Evolutionary conservation across 352 stramenopile species (phyloP), one percentile per base, ranked within the genome.

Genomic region (Globisporangium radiosum): DNA sequence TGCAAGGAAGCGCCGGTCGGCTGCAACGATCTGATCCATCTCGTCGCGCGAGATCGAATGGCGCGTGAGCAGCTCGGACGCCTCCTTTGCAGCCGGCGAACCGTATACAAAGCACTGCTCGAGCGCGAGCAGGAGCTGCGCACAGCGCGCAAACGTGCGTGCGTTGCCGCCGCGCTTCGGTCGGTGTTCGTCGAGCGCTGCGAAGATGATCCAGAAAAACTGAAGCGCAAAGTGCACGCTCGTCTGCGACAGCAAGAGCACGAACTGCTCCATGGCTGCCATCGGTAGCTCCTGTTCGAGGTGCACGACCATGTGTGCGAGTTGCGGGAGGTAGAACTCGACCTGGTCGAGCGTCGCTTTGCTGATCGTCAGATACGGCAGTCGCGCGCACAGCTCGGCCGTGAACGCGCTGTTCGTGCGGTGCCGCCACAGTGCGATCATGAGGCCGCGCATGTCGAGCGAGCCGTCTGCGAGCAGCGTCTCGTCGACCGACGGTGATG

Each of bases 141-240:
- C 79, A 52, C 84, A 93, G 13, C 84, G 76, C 3, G 71, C 71
- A 59, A 90, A 91, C 7, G 81, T 89, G n/a, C 70, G 73, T 1
- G 76, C 78, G 56, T 82, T 87, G 6, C 79, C 81, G 4, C 66
- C 57, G 14, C 74, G 72, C 56, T 93, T 91, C 13, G 84, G 84
- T 0, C 84, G 79, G 54, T 93, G 81, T 63, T 93, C 84, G 53
- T 93, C 84, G 42, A 93, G 50, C 8, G 84, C 70, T 0, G 79
- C 81, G 60, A 91, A 93, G 52, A 93, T 74, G 52, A 88, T 86
- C 84, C 84, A 93, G 66, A 93, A 91, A 59, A 92, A 80, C 60
- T 92, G 79, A n/a, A 92, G 60, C 8, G 84, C 84, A 51, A 93
- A 87, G 62, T 93, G 81, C 17, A 87, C 75, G 50, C 84, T 93